Base-by-base conservation (phyloP, 331 rosid genomes). In the Ulmus americana region DNA sequence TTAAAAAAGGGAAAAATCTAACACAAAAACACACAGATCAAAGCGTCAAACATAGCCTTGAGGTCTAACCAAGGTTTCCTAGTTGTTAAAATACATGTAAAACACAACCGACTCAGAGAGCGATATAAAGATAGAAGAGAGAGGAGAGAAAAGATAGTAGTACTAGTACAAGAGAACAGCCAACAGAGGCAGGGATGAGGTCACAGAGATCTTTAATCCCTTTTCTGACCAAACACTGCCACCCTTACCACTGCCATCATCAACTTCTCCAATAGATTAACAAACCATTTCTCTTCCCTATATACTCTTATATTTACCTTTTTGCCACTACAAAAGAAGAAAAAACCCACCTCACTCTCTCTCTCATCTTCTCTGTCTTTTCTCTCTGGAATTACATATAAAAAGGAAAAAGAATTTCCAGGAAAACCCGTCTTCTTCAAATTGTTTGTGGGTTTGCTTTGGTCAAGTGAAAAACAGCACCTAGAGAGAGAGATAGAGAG, bases 211-310 rank as follows among this genome's bases (percentile, higher is more conserved):
- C 79, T 79, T 85, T 82, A 83, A 83, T 71, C 83, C 77, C 81
- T 61, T 70, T 76, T 82, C 90, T 84, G 95, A 84, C 87, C 86
- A 79, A 66, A 82, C 95, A 75, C 87, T 84, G 94, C 71, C 87
- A 77, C 69, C 79, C 70, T 55, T 74, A 64, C 74, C 82, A 63
- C 84, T 75, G 85, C 76, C 85, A 79, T 84, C 83, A 85, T 75
- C 80, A 69, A 60, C 67, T 35, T 3, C 73, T 70, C 83, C 57
- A 16, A 73, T 76, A 76, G 77, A 82, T 68, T 69, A 69, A 72
- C 69, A 82, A 64, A 70, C 63, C 70, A 73, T 86, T 59, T 72
- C 72, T 63, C 79, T 78, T 80, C 80, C 80, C 80, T 45, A 73
- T 72, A 71, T 6, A 10, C 69, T 45, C 12, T 5, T 10, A 6